Conservation (phyloP, 768 basidiomycete species). For the Amanita inopinata region DNA sequence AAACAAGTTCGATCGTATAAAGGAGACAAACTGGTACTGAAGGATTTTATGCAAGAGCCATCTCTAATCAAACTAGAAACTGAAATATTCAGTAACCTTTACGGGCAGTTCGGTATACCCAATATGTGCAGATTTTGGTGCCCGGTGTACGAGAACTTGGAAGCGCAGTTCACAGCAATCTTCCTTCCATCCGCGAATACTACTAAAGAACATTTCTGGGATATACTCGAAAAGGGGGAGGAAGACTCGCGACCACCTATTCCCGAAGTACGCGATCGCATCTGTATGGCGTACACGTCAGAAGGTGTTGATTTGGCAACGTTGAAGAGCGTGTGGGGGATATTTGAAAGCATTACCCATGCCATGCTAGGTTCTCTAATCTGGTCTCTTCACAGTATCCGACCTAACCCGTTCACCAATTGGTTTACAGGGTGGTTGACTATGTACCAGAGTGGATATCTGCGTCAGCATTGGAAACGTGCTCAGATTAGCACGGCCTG, state of each 20-base stretch:
- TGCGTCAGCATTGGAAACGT: not conserved
- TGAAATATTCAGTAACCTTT: not conserved
- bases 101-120: not conserved
- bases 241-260: not conserved
- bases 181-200: not conserved
- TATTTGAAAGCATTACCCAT: not conserved
- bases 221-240: not conserved
- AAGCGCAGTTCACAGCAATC: not conserved
- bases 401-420: not conserved
- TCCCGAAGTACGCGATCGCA: not conserved
- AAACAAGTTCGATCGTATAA: no score
- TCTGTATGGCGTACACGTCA: not conserved
- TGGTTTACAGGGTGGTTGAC: not conserved
- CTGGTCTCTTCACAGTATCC: not conserved
- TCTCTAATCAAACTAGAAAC: not conserved
- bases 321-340: not conserved
- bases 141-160: not conserved
- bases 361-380: not conserved
- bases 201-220: not conserved
- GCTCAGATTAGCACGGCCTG: not conserved
- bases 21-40: no score
- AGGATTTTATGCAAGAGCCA: not conserved
- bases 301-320: not conserved
- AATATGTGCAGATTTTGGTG: not conserved
- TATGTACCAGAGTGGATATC: not conserved